Evolutionary conservation across 345 rosid species (phyloP).

Genomic region (Barbarea vulgaris): DNA sequence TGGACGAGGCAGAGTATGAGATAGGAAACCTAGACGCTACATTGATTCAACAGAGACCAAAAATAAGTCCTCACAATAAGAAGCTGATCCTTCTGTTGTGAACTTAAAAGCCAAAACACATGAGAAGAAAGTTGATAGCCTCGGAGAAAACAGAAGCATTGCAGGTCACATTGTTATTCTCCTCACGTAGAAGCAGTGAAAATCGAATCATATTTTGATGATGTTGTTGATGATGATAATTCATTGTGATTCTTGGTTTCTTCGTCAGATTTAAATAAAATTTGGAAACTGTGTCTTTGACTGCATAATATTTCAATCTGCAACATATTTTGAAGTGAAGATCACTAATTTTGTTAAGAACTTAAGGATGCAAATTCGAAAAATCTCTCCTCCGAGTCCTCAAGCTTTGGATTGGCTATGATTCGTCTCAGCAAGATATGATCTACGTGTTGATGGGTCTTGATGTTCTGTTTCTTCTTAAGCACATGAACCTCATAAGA

Average conservation of each 20-base stretch:
- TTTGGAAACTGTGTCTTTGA: too few species aligned
- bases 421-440: too few species aligned
- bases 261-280: slow-evolving; percentile 3
- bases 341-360: too few species aligned
- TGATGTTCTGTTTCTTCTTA: too few species aligned
- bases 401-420: too few species aligned
- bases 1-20: slow-evolving; percentile 90
- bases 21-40: slow-evolving; percentile 94
- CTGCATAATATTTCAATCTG: background rate
- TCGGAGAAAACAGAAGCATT: slow-evolving; percentile 88
- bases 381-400: too few species aligned
- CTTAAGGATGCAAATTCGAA: too few species aligned
- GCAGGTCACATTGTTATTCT: slow-evolving; percentile 93
- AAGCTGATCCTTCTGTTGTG: slow-evolving; percentile 69
- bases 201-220: too few species aligned
- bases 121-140: slow-evolving; percentile 91
- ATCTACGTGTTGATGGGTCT: too few species aligned
- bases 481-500: too few species aligned
- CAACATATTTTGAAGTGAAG: too few species aligned
- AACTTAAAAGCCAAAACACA: slow-evolving; percentile 92
- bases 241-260: background rate
- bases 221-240: too few species aligned
- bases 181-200: slow-evolving; percentile 74
- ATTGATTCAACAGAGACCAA: slow-evolving; percentile 84
- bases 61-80: slow-evolving; percentile 87